These are phyloP conservation scores for Cenchrus americanus DNA, from an alignment of 176 grass and related monocot species.

Conservation along the genomic window DNA sequence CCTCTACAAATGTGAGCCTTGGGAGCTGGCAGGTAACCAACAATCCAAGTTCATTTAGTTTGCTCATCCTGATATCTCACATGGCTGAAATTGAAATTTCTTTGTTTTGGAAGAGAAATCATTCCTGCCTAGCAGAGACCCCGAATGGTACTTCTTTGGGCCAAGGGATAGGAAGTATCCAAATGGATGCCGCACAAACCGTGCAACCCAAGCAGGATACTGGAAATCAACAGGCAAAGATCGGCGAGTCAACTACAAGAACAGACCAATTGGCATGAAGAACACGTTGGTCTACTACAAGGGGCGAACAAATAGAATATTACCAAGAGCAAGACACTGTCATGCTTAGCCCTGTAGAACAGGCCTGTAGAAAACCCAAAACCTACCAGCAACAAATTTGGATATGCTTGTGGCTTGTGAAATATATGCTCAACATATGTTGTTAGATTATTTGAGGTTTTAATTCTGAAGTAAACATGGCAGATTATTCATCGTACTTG, in stretches of 20 bases:
- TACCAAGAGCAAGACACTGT: too few relatives aligned
- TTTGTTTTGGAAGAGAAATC: slow-evolving; percentile 83
- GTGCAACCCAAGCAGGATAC: slow-evolving; percentile 82
- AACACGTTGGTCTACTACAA: slow-evolving; percentile 94
- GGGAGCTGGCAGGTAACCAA: slow-evolving; percentile 84
- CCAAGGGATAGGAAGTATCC: slow-evolving; percentile 91
- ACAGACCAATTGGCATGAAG: slow-evolving; percentile 94
- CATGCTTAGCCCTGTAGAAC: too few relatives aligned
- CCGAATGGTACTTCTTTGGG: slow-evolving; percentile 98
- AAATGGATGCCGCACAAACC: slow-evolving; percentile 92
- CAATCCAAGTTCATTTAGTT: slow-evolving; percentile 16
- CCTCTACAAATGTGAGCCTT: slow-evolving; percentile 97
- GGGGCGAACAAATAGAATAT: too few relatives aligned
- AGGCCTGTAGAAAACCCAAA: too few relatives aligned
- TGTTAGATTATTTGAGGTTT: too few relatives aligned
- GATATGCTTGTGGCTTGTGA: too few relatives aligned
- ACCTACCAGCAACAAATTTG: too few relatives aligned
- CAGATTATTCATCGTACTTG: too few relatives aligned
- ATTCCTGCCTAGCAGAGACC: slow-evolving; percentile 88
- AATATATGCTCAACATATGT: too few relatives aligned
- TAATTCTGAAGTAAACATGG: too few relatives aligned
- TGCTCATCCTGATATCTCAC: slow-evolving; percentile 19
- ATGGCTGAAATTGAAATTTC: slow-evolving; percentile 29
- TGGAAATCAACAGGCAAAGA: slow-evolving; percentile 99
- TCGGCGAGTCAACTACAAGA: slow-evolving; percentile 72